These are phyloP conservation scores for Meyerozyma elateridarum DNA, from an alignment of 1,139 yeast species.

Conservation along the genomic window DNA sequence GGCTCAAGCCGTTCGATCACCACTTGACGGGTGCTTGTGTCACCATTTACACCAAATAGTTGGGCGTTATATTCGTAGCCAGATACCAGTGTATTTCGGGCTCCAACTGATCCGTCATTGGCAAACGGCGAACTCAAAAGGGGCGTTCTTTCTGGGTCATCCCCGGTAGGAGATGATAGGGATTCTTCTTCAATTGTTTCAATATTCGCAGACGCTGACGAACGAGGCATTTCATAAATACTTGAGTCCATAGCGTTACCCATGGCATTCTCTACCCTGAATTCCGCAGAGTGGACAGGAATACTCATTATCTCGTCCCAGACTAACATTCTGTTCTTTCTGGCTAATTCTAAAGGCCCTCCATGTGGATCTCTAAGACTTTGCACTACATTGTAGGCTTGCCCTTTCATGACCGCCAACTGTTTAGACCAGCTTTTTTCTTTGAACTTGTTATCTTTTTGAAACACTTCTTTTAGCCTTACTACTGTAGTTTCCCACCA, in stretches of 20 bases:
- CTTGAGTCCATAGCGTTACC: constrained; percentile 19
- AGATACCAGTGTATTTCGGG: constrained; percentile 12
- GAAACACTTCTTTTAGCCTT: constrained; percentile 45
- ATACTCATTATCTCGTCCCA: constrained; percentile 61
- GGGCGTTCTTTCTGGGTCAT: background rate
- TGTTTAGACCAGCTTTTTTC: constrained; percentile 66
- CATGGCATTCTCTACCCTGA: constrained; percentile 12
- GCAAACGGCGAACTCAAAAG: background rate
- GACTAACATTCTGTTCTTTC: constrained; percentile 53
- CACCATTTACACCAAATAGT: constrained; percentile 13
- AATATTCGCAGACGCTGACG: background rate
- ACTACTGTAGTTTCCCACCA: constrained; percentile 70
- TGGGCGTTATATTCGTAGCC: constrained; percentile 20
- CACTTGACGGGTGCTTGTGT: constrained; percentile 36
- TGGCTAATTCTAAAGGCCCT: constrained; percentile 65
- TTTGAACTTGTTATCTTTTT: constrained; percentile 57
- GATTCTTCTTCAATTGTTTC: background rate
- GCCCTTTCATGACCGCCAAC: constrained; percentile 71
- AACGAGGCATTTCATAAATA: constrained; percentile 14
- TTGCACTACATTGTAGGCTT: constrained; percentile 73
- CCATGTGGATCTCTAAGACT: constrained; percentile 52
- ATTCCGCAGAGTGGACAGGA: constrained; percentile 36
- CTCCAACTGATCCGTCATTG: background rate
- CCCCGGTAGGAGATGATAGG: background rate
- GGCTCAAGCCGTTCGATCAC: constrained; percentile 60